Percentiles rank a stretch among this genome's conserved stretches.
Evolutionary conservation across 1,284 basidiomycete species (phyloP).

Genomic region (Volvariella volvacea): DNA sequence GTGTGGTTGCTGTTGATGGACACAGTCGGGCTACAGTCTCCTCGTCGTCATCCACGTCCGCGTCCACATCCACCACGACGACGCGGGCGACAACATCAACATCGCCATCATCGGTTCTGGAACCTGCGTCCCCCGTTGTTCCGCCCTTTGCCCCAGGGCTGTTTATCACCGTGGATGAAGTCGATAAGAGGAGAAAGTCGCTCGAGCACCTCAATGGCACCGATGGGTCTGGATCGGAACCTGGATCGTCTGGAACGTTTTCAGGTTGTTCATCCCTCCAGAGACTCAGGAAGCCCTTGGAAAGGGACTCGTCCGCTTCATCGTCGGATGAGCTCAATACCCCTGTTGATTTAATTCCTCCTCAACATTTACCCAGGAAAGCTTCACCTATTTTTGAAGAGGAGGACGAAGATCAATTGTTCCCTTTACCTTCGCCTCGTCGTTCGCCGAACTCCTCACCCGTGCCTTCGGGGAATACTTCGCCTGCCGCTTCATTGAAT

Average conservation of each 20-base stretch:
- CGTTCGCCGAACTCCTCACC: conserved; percentile 34
- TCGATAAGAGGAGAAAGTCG: conserved; percentile 44
- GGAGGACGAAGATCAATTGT: conserved; percentile 46
- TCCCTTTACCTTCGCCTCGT: conserved; percentile 48
- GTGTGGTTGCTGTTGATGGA: neutral
- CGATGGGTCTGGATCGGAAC: too few species aligned
- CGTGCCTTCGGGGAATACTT: conserved; percentile 15
- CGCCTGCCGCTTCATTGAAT: conserved; percentile 17
- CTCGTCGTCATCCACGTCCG: conserved; percentile 4
- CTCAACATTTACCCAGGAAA: conserved; percentile 9
- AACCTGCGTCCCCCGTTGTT: too few species aligned
- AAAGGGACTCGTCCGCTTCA: neutral
- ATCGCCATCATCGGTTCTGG: too few species aligned
- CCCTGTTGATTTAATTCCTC: neutral
- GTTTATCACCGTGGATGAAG: conserved; percentile 43
- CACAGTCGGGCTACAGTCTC: conserved; percentile 4
- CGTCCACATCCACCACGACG: conserved; percentile 9
- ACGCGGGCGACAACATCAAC: too few species aligned
- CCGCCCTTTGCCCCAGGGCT: too few species aligned
- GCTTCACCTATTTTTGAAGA: conserved; percentile 36
- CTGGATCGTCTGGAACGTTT: too few species aligned
- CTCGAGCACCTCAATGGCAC: conserved; percentile 7
- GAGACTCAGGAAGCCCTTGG: neutral
- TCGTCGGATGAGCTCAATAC: neutral
- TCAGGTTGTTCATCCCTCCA: neutral